Conservation (phyloP, 192 early-diverging fungal genomes). For the Lunasporangiospora selenospora region DNA sequence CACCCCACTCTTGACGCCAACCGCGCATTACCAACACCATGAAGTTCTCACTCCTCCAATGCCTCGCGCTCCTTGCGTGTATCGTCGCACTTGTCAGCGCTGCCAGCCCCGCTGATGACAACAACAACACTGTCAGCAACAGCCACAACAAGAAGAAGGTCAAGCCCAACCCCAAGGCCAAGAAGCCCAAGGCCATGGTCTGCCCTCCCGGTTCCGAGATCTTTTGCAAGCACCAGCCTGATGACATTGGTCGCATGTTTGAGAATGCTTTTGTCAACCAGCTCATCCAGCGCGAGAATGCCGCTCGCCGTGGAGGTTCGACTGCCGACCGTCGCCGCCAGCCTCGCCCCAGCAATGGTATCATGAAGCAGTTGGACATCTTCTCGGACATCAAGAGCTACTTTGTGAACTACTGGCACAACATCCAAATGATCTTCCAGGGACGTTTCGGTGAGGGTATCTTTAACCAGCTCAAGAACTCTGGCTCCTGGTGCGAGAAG, state of each 20-base stretch:
- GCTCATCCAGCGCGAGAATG: not conserved
- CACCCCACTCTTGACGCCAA: not conserved
- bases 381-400: conserved; percentile 1
- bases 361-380: no score
- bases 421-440: not conserved
- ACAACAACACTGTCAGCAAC: no score
- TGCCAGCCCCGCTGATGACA: no score
- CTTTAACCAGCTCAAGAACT: conserved; percentile 14
- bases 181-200: not conserved
- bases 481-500: conserved; percentile 17
- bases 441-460: conserved; percentile 11
- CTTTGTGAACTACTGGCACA: conserved; percentile 6
- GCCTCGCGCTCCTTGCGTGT: not conserved
- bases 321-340: not conserved
- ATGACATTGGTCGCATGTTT: not conserved
- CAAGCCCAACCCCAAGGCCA: not conserved
- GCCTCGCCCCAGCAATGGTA: not conserved
- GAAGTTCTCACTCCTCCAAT: conserved; percentile 10
- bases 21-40: not conserved
- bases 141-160: no score
- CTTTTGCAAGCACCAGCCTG: not conserved
- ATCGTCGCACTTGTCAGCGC: not conserved
- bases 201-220: not conserved
- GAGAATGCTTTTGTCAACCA: not conserved
- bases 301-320: not conserved